Conservation (phyloP, 73 alveolate species). For the Durusdinium trenchii region DNA sequence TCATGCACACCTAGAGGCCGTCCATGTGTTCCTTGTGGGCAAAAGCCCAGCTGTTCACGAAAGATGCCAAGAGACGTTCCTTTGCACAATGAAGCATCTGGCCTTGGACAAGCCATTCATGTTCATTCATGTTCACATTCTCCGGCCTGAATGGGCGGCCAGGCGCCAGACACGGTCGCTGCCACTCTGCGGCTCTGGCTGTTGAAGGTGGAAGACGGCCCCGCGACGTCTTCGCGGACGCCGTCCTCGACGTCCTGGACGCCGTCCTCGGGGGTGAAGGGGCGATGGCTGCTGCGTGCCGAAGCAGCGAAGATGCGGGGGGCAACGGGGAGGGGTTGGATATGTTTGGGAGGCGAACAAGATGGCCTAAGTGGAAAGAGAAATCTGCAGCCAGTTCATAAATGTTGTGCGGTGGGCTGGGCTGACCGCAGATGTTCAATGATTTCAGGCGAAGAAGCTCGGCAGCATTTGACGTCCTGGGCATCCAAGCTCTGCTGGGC, state of each 20-base stretch:
- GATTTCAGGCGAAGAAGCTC: slow-evolving; percentile 68
- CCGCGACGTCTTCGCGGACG: neutral
- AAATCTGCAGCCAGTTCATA: neutral
- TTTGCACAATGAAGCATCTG: too few species aligned
- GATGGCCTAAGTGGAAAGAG: neutral
- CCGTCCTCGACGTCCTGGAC: neutral
- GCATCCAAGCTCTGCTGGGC: slow-evolving; percentile 66
- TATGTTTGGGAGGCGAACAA: neutral
- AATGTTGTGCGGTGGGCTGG: too few species aligned
- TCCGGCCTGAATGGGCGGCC: neutral
- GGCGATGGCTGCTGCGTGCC: slow-evolving; percentile 44
- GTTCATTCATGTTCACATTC: neutral
- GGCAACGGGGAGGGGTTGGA: neutral
- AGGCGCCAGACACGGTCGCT: slow-evolving; percentile 78
- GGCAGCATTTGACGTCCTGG: slow-evolving; percentile 45
- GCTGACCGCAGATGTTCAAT: too few species aligned
- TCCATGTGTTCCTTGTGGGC: too few species aligned
- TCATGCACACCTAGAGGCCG: slow-evolving; percentile 74
- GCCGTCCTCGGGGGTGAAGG: neutral
- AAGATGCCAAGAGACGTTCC: too few species aligned
- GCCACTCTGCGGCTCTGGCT: slow-evolving; percentile 77
- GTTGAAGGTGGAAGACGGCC: slow-evolving; percentile 38
- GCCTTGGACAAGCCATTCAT: too few species aligned
- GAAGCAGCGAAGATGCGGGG: neutral
- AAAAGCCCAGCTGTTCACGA: neutral